Evolutionary conservation across 345 rosid genomes (phyloP), one percentile per base, ranked within the genome.

Genomic region (Abelmoschus esculentus): DNA sequence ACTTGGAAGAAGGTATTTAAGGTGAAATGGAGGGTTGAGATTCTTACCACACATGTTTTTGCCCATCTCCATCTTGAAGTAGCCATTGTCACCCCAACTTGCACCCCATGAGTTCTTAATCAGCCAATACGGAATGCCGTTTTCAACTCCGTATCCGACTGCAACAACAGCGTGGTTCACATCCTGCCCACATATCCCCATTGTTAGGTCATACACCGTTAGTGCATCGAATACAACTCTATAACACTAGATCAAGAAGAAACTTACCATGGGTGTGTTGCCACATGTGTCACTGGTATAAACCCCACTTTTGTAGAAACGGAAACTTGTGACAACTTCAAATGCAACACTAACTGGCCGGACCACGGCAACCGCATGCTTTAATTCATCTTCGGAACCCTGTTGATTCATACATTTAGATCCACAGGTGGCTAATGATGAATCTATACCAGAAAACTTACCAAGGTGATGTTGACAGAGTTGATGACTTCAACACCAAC

Each of bases 81-180:
- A 91, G 42, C 99, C 97, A 55, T 80, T 60, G 71, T 83, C 85
- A 1, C 99, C 97, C 97, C 97, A 93, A 14, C 54, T 47, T 34
- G 26, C 80, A 57, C 97, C 97, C 97, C 97, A 88, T 22, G 99
- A 95, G 83, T 95, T 91, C 91, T 95, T 91, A 66, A 91, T 80
- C 49, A 95, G 86, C 99, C 99, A 95, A 76, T 87, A 91, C 4
- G 90, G 90, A 6, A 88, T 78, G 42, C 88, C 93, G 56, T 84
- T 56, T 80, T 91, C 97, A 7, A 91, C 83, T 78, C 99, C 99
- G 70, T 88, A 91, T 13, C 99, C 99, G 42, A 95, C 93, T 6
- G 96, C 99, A 73, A 91, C 75, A 72, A 95, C 99, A 1, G 99
- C 93, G 47, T 91, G 99, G 90, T 95, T 95, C 86, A 95, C 97